Base-by-base conservation (phyloP, 352 stramenopile genomes). In the Phytopythium ostracodes region DNA sequence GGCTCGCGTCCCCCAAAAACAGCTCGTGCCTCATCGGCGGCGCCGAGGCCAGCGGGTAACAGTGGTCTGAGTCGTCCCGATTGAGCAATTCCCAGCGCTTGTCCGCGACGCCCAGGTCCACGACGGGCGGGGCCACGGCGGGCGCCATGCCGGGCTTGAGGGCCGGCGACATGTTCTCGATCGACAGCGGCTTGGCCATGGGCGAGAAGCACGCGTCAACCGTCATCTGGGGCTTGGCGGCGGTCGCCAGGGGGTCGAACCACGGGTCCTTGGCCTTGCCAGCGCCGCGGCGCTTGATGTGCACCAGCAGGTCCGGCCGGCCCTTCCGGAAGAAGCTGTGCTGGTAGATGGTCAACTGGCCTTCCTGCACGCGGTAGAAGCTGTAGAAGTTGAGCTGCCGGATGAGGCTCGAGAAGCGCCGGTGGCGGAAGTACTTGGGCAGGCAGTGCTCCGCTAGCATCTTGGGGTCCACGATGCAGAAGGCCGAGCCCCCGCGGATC, bases 311-410 rank as follows among this genome's bases (percentile, higher is more conserved):
- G 60, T 94, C 85, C 12, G 85, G 82, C 11, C 85, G 81, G 15
- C 77, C 85, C 69, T 94, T 90, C 20, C 85, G 85, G 69, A 94
- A 94, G 65, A 88, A 90, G 33, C 79, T 89, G 67, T 94, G 85
- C 68, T 94, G 85, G 71, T 94, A 94, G 57, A 94, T 94, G 8
- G 84, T 91, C 42, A 91, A 67, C 67, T 91, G 84, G 14, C 85
- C 85, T 63, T 94, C 85, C 59, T 90, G 88, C 53, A 96, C 88
- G 49, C 90, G 89, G 70, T 96, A 96, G 54, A 96, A 96, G 72
- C 83, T 94, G 86, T 96, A 96, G 60, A 96, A 96, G 69, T 96
- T 96, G 55, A 96, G 71, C 79, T 96, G 89, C 12, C 89, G 89
- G 60, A 96, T 94, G 22, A 96, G 68, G 59, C 81, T 93, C 40